These are phyloP conservation scores for Knufia fluminis DNA, from an alignment of 2,329 filamentous ascomycete genomes.

Conservation along the genomic window DNA sequence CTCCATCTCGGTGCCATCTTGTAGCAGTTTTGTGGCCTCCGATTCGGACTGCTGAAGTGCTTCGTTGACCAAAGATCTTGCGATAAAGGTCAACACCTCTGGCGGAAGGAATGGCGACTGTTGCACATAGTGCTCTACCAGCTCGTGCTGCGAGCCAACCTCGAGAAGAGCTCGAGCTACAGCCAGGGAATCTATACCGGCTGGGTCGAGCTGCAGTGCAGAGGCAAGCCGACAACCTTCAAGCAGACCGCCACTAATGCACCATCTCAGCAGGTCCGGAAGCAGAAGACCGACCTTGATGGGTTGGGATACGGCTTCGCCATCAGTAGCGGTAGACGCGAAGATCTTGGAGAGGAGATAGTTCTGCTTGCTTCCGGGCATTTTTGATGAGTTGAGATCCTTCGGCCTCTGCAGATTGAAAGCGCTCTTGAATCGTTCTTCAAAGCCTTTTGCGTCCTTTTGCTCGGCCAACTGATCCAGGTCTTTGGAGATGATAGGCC, in stretches of 20 bases:
- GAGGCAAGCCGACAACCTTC: conserved; percentile 32
- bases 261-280: conserved; percentile 33
- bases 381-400: neutral
- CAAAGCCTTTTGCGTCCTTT: conserved; percentile 16
- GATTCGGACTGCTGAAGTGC: conserved; percentile 29
- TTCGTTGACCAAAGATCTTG: conserved; percentile 32
- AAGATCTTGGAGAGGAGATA: conserved; percentile 22
- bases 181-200: neutral
- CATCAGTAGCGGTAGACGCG: conserved; percentile 13
- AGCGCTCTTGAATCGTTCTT: conserved; percentile 9
- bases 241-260: conserved; percentile 32
- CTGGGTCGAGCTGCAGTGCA: conserved; percentile 17
- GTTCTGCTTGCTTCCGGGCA: conserved; percentile 13
- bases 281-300: conserved; percentile 24
- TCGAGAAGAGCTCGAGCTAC: conserved; percentile 32
- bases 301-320: conserved; percentile 15
- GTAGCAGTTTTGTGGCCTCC: conserved; percentile 11
- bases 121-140: conserved; percentile 31
- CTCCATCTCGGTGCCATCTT: conserved; percentile 14
- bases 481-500: neutral
- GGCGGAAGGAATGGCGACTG: conserved; percentile 29
- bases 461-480: conserved; percentile 4
- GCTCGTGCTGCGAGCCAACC: conserved; percentile 30
- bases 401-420: conserved; percentile 1
- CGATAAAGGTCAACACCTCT: conserved; percentile 32